A percentile compares a stretch with the other conserved stretches of the same genome.
These are phyloP conservation scores for Colletotrichum viniferum DNA, from an alignment of 2,329 filamentous ascomycete genomes.

Conservation along the genomic window DNA sequence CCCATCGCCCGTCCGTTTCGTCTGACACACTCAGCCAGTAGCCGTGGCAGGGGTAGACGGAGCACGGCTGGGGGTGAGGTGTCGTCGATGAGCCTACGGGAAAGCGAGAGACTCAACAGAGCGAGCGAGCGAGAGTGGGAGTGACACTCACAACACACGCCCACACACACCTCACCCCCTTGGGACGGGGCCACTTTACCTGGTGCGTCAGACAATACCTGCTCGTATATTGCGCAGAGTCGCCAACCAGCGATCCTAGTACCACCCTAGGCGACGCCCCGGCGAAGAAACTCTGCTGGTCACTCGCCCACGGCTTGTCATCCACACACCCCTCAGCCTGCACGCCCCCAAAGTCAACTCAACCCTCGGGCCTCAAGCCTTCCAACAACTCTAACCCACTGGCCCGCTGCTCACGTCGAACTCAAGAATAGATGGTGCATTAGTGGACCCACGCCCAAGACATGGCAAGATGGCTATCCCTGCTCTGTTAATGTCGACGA, in stretches of 20 bases:
- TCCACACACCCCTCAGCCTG: conserved; percentile 25
- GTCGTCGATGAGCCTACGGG: neutral
- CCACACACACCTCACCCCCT: conserved; percentile 25
- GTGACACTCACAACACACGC: conserved; percentile 7
- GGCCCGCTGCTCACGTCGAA: conserved; percentile 25
- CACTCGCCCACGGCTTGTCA: conserved; percentile 25
- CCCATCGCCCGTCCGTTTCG: conserved; percentile 19
- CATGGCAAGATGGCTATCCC: conserved; percentile 29
- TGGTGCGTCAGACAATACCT: conserved; percentile 53
- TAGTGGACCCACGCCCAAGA: conserved; percentile 31
- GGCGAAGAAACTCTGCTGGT: conserved; percentile 26
- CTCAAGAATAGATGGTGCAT: conserved; percentile 51
- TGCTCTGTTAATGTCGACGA: conserved; percentile 27
- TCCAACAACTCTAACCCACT: conserved; percentile 36
- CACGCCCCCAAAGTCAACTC: conserved; percentile 16
- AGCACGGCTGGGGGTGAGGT: conserved; percentile 15
- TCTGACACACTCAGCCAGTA: conserved; percentile 18
- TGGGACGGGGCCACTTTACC: conserved; percentile 41
- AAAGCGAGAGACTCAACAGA: conserved; percentile 4
- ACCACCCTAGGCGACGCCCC: conserved; percentile 27
- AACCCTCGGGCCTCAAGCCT: conserved; percentile 18
- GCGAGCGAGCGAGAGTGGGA: neutral
- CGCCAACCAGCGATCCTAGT: conserved; percentile 38
- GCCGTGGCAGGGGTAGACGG: conserved; percentile 17
- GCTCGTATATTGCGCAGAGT: conserved; percentile 56